Base-by-base conservation (phyloP, 441 rosid genomes). In the Euphorbia corollata region DNA sequence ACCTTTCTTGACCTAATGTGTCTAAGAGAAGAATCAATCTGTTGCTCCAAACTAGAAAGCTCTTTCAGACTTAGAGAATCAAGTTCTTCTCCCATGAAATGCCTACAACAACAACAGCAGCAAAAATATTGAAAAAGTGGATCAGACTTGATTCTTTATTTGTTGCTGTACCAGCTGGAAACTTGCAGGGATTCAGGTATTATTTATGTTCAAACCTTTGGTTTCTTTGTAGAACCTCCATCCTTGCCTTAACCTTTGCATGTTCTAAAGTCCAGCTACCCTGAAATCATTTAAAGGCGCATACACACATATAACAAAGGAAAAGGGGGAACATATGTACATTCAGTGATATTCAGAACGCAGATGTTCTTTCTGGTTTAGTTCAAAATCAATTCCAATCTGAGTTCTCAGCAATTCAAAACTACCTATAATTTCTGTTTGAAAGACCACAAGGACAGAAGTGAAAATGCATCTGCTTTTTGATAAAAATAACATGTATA, bases 181-280 rank as follows among this genome's bases (percentile, higher is more conserved):
- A 67, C 5, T 39, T 23, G n/a, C 63, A 67, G 27, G 23, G 22
- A 27, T 34, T 65, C 13, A 18, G 20, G 48, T 19, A 12, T 43
- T 27, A 30, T 30, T 11, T 60, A 51, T 34, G 60, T 22, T 4
- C 51, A 19, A 82, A 85, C 99, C 86, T 91, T 73, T 87, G 85
- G 80, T 91, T 93, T 77, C 70, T 86, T 72, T 87, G 90, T 63
- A 93, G 76, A 68, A 93, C 83, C 71, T 93, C 97, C 72, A 89
- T 68, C 78, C 99, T 85, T 58, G 93, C 93, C 83, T 89, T 87
- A 58, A 93, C 86, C 83, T 93, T 90, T 43, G 97, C 95, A 79
- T 87, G 82, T 71, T 93, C 89, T 67, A 89, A 77, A 67, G 81
- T 82, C 97, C 95, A 90, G 78, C 82, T 86, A 75, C 82, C 89